Conservation (phyloP, 306 rosid species). For the Pyrus bretschneideri region DNA sequence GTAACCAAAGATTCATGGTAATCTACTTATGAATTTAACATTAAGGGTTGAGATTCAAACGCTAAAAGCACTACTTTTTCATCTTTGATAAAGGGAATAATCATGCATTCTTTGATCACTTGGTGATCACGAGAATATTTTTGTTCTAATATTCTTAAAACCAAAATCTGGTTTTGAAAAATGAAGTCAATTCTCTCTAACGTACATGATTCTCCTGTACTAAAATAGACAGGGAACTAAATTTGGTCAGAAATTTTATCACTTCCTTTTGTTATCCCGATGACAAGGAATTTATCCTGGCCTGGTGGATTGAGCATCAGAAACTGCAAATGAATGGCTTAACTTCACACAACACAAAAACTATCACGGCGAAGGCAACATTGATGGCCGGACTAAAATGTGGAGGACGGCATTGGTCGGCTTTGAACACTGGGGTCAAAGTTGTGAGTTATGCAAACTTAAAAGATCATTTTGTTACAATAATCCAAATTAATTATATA, state of each 20-base stretch:
- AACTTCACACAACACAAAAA: not conserved
- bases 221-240: not conserved
- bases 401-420: not conserved
- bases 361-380: not conserved
- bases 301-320: constrained; percentile 1
- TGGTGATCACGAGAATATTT: too few relatives aligned
- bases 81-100: too few relatives aligned
- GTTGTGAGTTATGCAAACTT: not conserved
- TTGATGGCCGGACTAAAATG: not conserved
- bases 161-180: not conserved
- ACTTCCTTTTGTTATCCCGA: not conserved
- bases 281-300: constrained; percentile 3
- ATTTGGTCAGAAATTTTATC: not conserved
- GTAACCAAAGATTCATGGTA: not conserved
- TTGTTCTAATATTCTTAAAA: not conserved
- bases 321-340: not conserved
- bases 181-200: not conserved
- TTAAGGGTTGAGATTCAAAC: too few relatives aligned
- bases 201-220: not conserved
- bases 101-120: too few relatives aligned
- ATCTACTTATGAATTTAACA: too few relatives aligned
- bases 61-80: too few relatives aligned
- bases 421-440: not conserved
- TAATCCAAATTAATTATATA: too few relatives aligned
- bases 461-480: not conserved